A percentile compares a stretch with the other conserved stretches of the same genome.
Evolutionary conservation across 1,139 yeast genomes (phyloP).

Genomic region (Meyerozyma carpophila): DNA sequence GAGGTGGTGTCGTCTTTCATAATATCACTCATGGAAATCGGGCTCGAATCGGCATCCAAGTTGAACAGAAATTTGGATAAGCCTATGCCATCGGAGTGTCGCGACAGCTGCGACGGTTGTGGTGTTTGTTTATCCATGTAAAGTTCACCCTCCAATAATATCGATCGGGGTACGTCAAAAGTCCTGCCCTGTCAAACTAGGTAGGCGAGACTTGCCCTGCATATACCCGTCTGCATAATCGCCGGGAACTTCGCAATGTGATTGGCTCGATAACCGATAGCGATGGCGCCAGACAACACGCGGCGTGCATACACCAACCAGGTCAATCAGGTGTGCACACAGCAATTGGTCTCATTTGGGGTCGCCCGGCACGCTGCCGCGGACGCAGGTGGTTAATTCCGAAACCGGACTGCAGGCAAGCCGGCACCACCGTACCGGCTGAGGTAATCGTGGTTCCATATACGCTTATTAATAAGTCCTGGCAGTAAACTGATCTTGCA

Average conservation of each 20-base stretch:
- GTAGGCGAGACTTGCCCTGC: background rate
- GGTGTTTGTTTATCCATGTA: background rate
- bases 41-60: background rate
- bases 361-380: too few relatives aligned
- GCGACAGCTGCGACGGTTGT: background rate
- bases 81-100: background rate
- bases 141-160: background rate
- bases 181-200: too few relatives aligned
- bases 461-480: background rate
- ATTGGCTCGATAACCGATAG: background rate
- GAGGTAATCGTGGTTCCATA: background rate
- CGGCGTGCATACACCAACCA: background rate
- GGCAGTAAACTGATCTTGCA: too few relatives aligned
- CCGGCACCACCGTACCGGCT: background rate
- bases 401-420: background rate
- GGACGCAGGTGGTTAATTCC: too few relatives aligned
- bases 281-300: background rate
- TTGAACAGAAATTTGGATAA: background rate
- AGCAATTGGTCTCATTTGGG: too few relatives aligned
- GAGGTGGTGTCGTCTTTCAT: slow-evolving; percentile 26
- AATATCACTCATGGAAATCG: background rate
- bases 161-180: too few relatives aligned
- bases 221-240: background rate
- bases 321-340: too few relatives aligned
- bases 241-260: background rate